Conservation (phyloP, 1,139 yeast species). For the Yamadazyma atmosphaerica region DNA sequence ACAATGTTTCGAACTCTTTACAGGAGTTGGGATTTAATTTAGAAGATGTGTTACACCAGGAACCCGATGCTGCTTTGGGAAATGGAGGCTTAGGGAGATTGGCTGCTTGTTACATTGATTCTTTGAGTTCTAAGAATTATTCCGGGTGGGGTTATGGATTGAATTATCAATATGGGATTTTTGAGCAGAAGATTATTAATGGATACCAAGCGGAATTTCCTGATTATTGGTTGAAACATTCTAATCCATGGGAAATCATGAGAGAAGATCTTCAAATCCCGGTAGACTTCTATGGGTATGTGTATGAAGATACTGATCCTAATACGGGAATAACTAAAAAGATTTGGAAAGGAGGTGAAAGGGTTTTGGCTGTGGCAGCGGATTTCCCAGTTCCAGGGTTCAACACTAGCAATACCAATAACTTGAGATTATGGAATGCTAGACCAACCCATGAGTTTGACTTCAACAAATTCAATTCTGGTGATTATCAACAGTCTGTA, state of each 20-base stretch:
- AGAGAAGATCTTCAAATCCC: constrained; percentile 87
- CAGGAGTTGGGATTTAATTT: constrained; percentile 80
- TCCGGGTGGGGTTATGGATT: constrained; percentile 98
- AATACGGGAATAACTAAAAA: constrained; percentile 51
- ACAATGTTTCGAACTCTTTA: constrained; percentile 54
- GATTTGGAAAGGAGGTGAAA: constrained; percentile 86
- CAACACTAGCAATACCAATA: constrained; percentile 80
- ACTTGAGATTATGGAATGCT: constrained; percentile 88
- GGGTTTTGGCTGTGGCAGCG: constrained; percentile 87
- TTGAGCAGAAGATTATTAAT: constrained; percentile 84
- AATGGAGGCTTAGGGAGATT: constrained; percentile 94
- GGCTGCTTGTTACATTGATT: constrained; percentile 93
- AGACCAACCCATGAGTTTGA: constrained; percentile 91
- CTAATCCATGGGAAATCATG: constrained; percentile 92
- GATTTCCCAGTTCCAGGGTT: constrained; percentile 95
- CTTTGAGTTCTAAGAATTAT: constrained; percentile 80
- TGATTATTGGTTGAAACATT: constrained; percentile 86
- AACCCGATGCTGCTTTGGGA: constrained; percentile 93
- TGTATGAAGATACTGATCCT: constrained; percentile 59
- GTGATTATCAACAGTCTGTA: constrained; percentile 87
- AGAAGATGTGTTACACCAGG: constrained; percentile 82
- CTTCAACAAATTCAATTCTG: constrained; percentile 86
- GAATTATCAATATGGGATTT: constrained; percentile 91
- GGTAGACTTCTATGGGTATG: constrained; percentile 88
- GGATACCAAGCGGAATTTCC: constrained; percentile 95